Evolutionary conservation across 805 yeast genomes (phyloP).

Genomic region (Myxozyma neglecta): DNA sequence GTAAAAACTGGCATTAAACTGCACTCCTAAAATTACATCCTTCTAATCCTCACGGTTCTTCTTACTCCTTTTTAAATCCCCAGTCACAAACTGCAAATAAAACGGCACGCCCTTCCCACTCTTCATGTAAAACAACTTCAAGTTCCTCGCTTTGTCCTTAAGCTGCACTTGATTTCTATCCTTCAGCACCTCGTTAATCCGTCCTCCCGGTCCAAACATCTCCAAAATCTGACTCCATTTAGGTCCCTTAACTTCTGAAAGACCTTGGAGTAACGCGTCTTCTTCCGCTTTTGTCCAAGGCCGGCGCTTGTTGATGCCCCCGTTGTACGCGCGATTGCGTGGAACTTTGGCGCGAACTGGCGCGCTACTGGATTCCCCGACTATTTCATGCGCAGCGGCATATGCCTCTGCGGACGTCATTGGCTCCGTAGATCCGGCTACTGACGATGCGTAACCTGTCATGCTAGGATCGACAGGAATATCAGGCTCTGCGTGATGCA

Average conservation of each 20-base stretch:
- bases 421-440: not conserved
- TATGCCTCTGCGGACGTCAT: slow-evolving; percentile 8
- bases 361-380: not conserved
- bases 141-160: slow-evolving; percentile 94
- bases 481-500: slow-evolving; percentile 14
- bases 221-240: slow-evolving; percentile 91
- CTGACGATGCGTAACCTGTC: not conserved
- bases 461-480: slow-evolving; percentile 15
- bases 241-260: slow-evolving; percentile 76
- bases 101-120: slow-evolving; percentile 75
- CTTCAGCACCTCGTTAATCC: slow-evolving; percentile 75
- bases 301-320: slow-evolving; percentile 49
- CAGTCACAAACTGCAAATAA: slow-evolving; percentile 81
- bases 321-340: slow-evolving; percentile 10
- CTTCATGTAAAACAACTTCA: slow-evolving; percentile 85
- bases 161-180: slow-evolving; percentile 88
- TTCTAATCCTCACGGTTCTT: not conserved
- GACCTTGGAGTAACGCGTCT: slow-evolving; percentile 74
- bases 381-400: slow-evolving; percentile 5
- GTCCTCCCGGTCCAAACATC: slow-evolving; percentile 92
- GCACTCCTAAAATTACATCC: too few relatives aligned
- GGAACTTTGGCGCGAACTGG: not conserved
- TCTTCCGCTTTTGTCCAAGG: slow-evolving; percentile 92
- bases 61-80: slow-evolving; percentile 49
- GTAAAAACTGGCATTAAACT: too few relatives aligned